Conservation (phyloP, 306 rosid genomes). For the Argentina anserina region DNA sequence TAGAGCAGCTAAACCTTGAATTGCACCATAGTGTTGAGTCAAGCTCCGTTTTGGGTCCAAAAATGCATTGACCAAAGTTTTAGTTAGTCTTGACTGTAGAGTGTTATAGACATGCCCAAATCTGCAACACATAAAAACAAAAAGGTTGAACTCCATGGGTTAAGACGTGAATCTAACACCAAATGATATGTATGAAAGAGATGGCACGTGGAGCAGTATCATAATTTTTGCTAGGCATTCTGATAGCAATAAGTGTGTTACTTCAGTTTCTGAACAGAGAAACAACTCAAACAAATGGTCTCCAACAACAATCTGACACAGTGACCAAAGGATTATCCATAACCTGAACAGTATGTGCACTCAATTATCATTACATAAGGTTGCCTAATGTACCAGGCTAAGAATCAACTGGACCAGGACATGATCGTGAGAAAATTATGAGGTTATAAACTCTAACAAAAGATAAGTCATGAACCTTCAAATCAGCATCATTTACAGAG, state of each 20-base stretch:
- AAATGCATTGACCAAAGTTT: slow-evolving; percentile 77
- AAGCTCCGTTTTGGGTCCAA: slow-evolving; percentile 76
- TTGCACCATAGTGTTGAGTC: slow-evolving; percentile 86
- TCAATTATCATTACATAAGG: neutral
- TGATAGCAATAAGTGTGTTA: neutral
- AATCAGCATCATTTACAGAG: slow-evolving; percentile 8
- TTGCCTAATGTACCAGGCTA: neutral
- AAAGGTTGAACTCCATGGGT: neutral
- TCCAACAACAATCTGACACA: neutral
- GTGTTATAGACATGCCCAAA: slow-evolving; percentile 78
- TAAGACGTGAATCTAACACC: slow-evolving; percentile 6
- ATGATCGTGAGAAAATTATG: neutral
- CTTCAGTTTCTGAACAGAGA: slow-evolving; percentile 1
- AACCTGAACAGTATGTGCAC: neutral
- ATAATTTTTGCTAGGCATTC: neutral
- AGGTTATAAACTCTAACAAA: no score
- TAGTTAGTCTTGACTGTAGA: slow-evolving; percentile 75
- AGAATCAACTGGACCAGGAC: neutral
- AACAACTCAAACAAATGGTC: neutral
- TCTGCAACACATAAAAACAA: slow-evolving; percentile 41
- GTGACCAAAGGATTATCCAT: neutral
- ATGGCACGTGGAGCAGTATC: neutral
- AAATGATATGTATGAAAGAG: neutral
- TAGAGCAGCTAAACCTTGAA: slow-evolving; percentile 71
- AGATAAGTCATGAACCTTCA: neutral